These are phyloP conservation scores for Aegle marmelos DNA, from an alignment of 345 rosid species.

Conservation along the genomic window DNA sequence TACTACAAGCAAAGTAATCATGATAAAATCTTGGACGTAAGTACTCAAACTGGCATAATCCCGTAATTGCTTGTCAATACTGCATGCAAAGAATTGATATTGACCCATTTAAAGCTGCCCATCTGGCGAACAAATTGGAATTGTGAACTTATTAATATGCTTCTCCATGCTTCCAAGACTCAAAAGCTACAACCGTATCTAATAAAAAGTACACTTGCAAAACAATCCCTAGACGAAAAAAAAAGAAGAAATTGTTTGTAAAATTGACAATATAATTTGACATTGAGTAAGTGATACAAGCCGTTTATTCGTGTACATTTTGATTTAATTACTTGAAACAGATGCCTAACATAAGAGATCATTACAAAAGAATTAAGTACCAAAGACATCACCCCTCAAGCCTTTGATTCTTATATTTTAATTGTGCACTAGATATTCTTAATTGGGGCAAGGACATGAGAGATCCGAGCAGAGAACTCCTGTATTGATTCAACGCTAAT, in stretches of 20 bases:
- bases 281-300: background rate
- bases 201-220: too few species aligned
- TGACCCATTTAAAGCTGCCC: conserved; percentile 2
- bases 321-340: background rate
- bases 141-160: background rate
- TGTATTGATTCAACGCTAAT: too few species aligned
- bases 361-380: background rate
- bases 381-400: background rate
- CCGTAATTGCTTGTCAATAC: background rate
- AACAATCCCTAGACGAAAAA: too few species aligned
- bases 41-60: background rate
- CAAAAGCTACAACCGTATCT: background rate
- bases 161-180: background rate
- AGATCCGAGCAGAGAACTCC: too few species aligned
- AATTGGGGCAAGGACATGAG: too few species aligned
- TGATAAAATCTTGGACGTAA: conserved; percentile 8
- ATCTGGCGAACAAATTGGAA: background rate
- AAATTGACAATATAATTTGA: too few species aligned
- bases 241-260: too few species aligned
- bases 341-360: background rate
- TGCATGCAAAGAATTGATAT: conserved; percentile 1
- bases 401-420: too few species aligned
- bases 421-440: too few species aligned
- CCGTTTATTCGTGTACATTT: background rate
- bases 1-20: conserved; percentile 21